phyloP scores from a whole-genome alignment of 352 stramenopile genomes.

The Blastocystis sp. region DNA sequence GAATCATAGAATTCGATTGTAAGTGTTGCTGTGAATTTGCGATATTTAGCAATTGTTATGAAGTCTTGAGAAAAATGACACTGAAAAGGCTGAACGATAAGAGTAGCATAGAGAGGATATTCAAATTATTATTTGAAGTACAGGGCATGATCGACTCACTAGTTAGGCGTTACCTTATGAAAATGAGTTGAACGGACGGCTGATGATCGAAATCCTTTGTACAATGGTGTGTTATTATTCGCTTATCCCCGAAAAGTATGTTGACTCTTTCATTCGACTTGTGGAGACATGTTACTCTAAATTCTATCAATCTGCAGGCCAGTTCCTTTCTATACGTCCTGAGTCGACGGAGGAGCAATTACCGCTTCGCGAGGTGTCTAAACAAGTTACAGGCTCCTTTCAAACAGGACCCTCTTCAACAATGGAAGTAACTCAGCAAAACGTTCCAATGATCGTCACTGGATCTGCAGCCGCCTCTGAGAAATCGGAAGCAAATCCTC shows the following conservation, averaged over 20 bases:
- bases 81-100: constrained; percentile 1
- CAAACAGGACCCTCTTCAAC: neutral
- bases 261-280: neutral
- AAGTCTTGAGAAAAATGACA: constrained; percentile 33
- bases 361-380: neutral
- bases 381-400: neutral
- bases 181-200: constrained; percentile 37
- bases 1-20: constrained; percentile 38
- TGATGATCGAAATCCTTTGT: neutral
- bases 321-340: neutral
- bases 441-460: neutral
- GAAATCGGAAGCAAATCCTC: neutral
- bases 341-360: neutral
- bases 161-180: neutral
- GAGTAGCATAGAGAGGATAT: neutral
- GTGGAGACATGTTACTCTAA: neutral
- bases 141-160: neutral
- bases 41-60: constrained; percentile 8
- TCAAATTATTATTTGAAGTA: constrained; percentile 23
- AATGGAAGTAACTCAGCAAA: no score
- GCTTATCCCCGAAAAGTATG: neutral
- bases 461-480: neutral
- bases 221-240: neutral
- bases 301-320: neutral
- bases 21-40: neutral